Conservation (phyloP, 2,329 filamentous ascomycete genomes). For the Emergomyces africanus region DNA sequence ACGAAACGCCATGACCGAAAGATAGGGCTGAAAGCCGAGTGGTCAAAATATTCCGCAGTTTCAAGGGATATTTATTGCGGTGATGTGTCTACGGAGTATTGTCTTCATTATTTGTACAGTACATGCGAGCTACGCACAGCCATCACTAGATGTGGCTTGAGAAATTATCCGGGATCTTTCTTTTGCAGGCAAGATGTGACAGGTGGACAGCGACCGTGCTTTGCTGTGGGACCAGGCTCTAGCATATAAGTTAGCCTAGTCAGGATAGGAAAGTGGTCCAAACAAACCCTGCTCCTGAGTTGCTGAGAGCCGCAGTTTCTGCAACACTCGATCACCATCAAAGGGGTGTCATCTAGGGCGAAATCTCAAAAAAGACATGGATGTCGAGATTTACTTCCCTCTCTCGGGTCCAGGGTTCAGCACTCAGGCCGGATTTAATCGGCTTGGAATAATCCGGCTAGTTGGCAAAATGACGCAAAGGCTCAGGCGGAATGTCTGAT, state of each 20-base stretch:
- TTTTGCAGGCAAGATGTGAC: background rate
- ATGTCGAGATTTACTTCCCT: background rate
- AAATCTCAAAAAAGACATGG: background rate
- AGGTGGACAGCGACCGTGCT: background rate
- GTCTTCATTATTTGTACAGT: background rate
- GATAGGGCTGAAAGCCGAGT: background rate
- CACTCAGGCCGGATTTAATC: background rate
- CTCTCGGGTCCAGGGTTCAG: background rate
- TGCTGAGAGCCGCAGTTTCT: background rate
- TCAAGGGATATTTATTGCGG: background rate
- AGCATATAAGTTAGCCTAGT: too few species aligned
- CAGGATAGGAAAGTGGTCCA: constrained; percentile 1
- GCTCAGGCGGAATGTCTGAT: background rate
- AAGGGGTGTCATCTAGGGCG: background rate
- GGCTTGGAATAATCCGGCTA: background rate
- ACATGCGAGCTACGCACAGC: background rate
- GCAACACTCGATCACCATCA: background rate
- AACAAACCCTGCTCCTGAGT: background rate
- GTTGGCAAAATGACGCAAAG: background rate
- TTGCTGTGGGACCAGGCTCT: too few species aligned
- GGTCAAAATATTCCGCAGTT: background rate
- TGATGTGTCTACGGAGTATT: too few species aligned
- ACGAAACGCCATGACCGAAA: too few species aligned
- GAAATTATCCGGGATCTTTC: too few species aligned
- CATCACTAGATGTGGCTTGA: background rate